These are phyloP conservation scores for Penicillium oxalicum DNA, from an alignment of 2,329 filamentous ascomycete genomes.

Conservation along the genomic window DNA sequence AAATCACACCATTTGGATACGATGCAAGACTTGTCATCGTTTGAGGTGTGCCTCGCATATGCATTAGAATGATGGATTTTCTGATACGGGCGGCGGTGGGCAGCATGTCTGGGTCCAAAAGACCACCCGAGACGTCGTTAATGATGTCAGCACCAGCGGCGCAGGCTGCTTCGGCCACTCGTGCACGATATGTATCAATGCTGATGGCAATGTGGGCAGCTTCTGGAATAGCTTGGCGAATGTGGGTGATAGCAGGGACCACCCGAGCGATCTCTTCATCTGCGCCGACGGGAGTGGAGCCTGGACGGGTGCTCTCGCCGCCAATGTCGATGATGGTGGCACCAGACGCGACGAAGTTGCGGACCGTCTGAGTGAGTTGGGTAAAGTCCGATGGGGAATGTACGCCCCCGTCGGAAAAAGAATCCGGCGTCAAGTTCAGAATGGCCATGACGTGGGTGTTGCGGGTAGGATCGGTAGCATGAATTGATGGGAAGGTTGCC, in stretches of 20 bases:
- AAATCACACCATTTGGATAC: conserved; percentile 64
- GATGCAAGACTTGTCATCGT: conserved; percentile 68
- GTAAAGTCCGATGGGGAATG: conserved; percentile 47
- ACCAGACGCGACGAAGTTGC: conserved; percentile 59
- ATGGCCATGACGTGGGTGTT: conserved; percentile 86
- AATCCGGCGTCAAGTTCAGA: conserved; percentile 90
- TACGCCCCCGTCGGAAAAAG: conserved; percentile 84
- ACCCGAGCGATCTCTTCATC: conserved; percentile 73
- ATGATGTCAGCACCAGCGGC: conserved; percentile 80
- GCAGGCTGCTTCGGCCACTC: conserved; percentile 71
- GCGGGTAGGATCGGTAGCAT: conserved; percentile 50
- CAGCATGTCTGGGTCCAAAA: conserved; percentile 75
- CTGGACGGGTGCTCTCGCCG: conserved; percentile 85
- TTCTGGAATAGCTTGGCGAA: conserved; percentile 59
- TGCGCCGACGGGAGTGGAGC: conserved; percentile 60
- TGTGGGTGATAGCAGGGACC: conserved; percentile 68
- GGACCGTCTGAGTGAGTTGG: conserved; percentile 54
- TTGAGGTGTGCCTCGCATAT: conserved; percentile 81
- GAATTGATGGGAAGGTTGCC: conserved; percentile 47
- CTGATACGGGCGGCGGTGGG: conserved; percentile 68
- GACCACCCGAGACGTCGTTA: conserved; percentile 86
- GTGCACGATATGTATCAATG: conserved; percentile 86
- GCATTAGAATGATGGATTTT: conserved; percentile 79
- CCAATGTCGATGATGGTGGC: conserved; percentile 87
- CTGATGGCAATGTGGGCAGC: conserved; percentile 65